Percentiles rank a stretch among this genome's conserved stretches.
Conservation (phyloP, 1,284 basidiomycete species). For the Peniophora sp. region DNA sequence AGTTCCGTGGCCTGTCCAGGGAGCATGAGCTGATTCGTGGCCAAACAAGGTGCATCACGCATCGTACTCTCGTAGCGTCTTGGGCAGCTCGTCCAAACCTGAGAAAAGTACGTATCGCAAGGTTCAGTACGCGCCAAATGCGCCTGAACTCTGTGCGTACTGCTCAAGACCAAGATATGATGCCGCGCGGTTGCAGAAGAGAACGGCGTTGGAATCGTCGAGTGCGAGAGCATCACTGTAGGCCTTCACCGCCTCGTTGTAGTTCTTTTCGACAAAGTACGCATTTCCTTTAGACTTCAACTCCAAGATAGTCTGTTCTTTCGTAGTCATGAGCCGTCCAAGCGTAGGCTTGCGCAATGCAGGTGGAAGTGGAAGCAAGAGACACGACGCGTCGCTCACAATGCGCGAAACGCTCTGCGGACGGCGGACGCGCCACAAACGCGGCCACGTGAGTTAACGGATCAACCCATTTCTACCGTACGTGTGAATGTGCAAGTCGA, state of each 20-base stretch:
- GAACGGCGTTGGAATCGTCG: conserved; percentile 22
- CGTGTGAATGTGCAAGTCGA: too few species aligned
- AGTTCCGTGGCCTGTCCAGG: conserved; percentile 5
- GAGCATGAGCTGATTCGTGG: too few species aligned
- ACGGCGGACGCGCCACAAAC: too few species aligned
- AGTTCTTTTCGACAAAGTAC: conserved; percentile 24
- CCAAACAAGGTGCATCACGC: background rate
- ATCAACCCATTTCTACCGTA: too few species aligned
- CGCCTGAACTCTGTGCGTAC: conserved; percentile 5
- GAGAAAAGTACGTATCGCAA: background rate
- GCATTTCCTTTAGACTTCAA: conserved; percentile 30
- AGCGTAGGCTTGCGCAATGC: too few species aligned
- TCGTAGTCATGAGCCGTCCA: too few species aligned
- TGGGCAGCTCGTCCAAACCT: conserved; percentile 2
- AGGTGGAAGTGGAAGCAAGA: too few species aligned
- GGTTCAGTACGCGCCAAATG: background rate
- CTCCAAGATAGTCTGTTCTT: background rate
- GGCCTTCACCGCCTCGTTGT: conserved; percentile 21
- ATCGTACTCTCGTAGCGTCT: conserved; percentile 3
- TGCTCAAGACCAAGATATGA: conserved; percentile 17
- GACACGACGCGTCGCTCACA: too few species aligned
- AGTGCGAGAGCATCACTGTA: conserved; percentile 25
- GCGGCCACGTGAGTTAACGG: too few species aligned
- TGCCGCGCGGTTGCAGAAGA: conserved; percentile 30
- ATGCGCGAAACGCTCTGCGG: too few species aligned